Percentiles rank a stretch among this genome's conserved stretches.
Conservation (phyloP, 176 grass and related monocot genomes). For the Cenchrus fungigraminus region DNA sequence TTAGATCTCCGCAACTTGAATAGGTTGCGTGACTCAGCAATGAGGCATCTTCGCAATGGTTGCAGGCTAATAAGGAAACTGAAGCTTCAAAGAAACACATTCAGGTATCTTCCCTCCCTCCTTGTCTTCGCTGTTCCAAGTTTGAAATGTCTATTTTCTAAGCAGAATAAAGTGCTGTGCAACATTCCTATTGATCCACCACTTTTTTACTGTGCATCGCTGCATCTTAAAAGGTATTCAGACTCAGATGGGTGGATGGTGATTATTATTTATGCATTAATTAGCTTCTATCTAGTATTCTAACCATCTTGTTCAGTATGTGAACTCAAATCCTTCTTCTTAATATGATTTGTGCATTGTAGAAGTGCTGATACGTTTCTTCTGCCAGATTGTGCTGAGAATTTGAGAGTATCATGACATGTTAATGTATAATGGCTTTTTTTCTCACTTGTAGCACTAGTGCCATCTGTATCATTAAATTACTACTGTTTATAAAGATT, state of each 20-base stretch:
- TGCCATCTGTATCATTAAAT: slow-evolving; percentile 1
- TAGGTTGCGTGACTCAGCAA: slow-evolving; percentile 53
- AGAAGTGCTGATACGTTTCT: slow-evolving; percentile 2
- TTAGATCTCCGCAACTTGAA: slow-evolving; percentile 67
- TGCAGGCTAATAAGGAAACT: slow-evolving; percentile 61
- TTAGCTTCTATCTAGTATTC: slow-evolving; percentile 30
- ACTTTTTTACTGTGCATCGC: neutral
- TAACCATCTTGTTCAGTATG: neutral
- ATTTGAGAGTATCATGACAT: neutral
- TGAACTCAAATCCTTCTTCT: neutral
- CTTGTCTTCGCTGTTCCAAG: neutral
- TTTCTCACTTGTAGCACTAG: neutral
- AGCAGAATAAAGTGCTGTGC: neutral
- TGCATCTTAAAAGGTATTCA: neutral
- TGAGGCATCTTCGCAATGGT: slow-evolving; percentile 58
- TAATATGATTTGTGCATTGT: slow-evolving; percentile 23
- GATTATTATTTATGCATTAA: neutral
- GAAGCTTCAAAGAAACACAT: slow-evolving; percentile 63
- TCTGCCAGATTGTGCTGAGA: slow-evolving; percentile 7
- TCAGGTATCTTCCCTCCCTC: slow-evolving; percentile 44
- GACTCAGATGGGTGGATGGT: neutral
- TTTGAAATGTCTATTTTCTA: neutral
- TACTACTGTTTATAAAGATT: slow-evolving; percentile 19
- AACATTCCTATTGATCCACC: neutral
- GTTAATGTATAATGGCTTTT: neutral